These are phyloP conservation scores for Plasmopara halstedii DNA, from an alignment of 352 stramenopile species.

Conservation along the genomic window DNA sequence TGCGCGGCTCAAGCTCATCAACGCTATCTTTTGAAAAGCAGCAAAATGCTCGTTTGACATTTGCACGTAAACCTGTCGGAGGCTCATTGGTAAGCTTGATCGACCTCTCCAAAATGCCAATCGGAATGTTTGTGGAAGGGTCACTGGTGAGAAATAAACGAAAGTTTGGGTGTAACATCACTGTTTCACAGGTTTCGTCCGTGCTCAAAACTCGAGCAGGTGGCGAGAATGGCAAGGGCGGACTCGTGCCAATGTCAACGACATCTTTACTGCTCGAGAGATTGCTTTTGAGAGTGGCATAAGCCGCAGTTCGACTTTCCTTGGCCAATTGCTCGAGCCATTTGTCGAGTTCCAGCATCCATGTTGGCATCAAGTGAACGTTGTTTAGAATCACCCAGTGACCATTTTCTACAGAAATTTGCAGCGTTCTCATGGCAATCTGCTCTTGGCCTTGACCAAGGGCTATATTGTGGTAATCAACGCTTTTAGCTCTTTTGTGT, in stretches of 20 bases:
- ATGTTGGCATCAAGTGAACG: slow-evolving; percentile 92
- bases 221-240: slow-evolving; percentile 11
- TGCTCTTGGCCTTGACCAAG: slow-evolving; percentile 92
- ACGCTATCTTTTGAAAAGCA: slow-evolving; percentile 68
- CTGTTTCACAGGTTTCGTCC: slow-evolving; percentile 4
- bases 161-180: slow-evolving; percentile 65
- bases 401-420: slow-evolving; percentile 83
- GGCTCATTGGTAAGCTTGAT: slow-evolving; percentile 89
- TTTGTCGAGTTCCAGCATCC: slow-evolving; percentile 90
- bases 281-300: slow-evolving; percentile 21
- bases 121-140: slow-evolving; percentile 75
- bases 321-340: slow-evolving; percentile 83
- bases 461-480: slow-evolving; percentile 95
- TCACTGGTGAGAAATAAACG: slow-evolving; percentile 88
- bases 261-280: slow-evolving; percentile 17
- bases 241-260: slow-evolving; percentile 15
- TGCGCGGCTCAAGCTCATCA: slow-evolving; percentile 79
- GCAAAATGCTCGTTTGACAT: slow-evolving; percentile 82
- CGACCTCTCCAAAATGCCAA: slow-evolving; percentile 82
- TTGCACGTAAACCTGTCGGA: slow-evolving; percentile 80
- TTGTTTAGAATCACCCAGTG: slow-evolving; percentile 95
- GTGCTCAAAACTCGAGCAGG: background rate
- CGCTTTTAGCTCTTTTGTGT: slow-evolving; percentile 88
- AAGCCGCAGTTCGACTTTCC: slow-evolving; percentile 44
- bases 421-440: slow-evolving; percentile 85